phyloP scores from a whole-genome alignment of 805 yeast genomes.

The Maudiozyma bulderi region DNA sequence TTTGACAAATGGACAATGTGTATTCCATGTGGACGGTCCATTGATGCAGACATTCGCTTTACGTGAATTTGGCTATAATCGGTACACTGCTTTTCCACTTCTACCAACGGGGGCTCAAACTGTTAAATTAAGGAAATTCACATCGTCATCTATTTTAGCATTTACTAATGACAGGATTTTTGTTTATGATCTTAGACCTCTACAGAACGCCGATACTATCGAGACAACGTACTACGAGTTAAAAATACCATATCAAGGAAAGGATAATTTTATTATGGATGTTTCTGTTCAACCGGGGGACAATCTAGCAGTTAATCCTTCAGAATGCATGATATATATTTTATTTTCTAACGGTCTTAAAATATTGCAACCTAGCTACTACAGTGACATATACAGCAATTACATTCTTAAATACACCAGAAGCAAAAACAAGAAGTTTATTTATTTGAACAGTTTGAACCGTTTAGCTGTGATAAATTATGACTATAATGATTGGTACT shows the following conservation, averaged over 20 bases:
- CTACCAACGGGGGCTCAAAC: slow-evolving; percentile 1
- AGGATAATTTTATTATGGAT: slow-evolving; percentile 14
- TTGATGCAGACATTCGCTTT: not conserved
- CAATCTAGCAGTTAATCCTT: not conserved
- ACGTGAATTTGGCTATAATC: not conserved
- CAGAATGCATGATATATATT: slow-evolving; percentile 7
- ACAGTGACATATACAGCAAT: slow-evolving; percentile 15
- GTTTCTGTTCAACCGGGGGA: slow-evolving; percentile 3
- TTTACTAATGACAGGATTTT: slow-evolving; percentile 1
- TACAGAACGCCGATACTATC: not conserved
- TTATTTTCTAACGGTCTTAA: slow-evolving; percentile 17
- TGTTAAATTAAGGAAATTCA: slow-evolving; percentile 1
- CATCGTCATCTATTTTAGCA: not conserved
- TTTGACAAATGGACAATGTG: not conserved
- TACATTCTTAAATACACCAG: slow-evolving; percentile 20
- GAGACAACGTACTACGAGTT: slow-evolving; percentile 7
- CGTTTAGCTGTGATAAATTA: slow-evolving; percentile 20
- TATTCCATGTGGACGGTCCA: slow-evolving; percentile 1
- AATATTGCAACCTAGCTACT: slow-evolving; percentile 14
- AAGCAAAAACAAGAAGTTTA: slow-evolving; percentile 14
- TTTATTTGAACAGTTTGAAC: slow-evolving; percentile 15
- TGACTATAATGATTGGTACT: slow-evolving; percentile 19
- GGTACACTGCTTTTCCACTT: not conserved
- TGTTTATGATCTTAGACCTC: not conserved
- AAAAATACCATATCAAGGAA: slow-evolving; percentile 11